phyloP scores from a whole-genome alignment of 1,139 yeast species.

The Nakaseomyces bracarensis region DNA sequence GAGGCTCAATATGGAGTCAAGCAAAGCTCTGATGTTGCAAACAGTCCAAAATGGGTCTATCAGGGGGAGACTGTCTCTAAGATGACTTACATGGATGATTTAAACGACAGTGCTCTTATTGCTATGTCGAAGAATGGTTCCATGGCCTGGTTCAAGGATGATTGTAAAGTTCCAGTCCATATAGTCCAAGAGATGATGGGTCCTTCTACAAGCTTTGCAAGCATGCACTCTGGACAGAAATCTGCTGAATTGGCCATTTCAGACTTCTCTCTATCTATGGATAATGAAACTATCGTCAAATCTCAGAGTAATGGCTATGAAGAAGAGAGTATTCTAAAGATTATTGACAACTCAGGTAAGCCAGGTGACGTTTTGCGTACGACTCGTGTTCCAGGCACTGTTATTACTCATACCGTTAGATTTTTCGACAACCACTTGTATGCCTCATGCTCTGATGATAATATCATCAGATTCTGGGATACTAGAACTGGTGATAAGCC shows the following conservation, averaged over 20 bases:
- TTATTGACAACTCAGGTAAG: slow-evolving; percentile 27
- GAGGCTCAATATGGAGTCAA: slow-evolving; percentile 19
- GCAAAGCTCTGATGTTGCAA: slow-evolving; percentile 10
- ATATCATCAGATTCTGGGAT: slow-evolving; percentile 29
- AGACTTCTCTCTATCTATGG: slow-evolving; percentile 28
- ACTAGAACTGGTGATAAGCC: slow-evolving; percentile 26
- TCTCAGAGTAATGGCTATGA: slow-evolving; percentile 27
- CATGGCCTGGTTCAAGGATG: slow-evolving; percentile 30
- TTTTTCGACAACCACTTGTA: slow-evolving; percentile 28
- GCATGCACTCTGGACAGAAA: slow-evolving; percentile 24
- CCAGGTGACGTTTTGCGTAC: slow-evolving; percentile 27
- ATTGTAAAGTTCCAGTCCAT: slow-evolving; percentile 26
- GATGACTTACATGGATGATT: slow-evolving; percentile 17
- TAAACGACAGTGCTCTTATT: slow-evolving; percentile 20
- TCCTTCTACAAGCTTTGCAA: slow-evolving; percentile 25
- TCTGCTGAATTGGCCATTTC: slow-evolving; percentile 17
- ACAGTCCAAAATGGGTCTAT: slow-evolving; percentile 26
- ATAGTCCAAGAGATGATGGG: slow-evolving; percentile 30
- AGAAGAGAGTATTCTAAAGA: slow-evolving; percentile 21
- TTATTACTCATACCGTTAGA: slow-evolving; percentile 27
- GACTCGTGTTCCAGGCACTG: slow-evolving; percentile 25
- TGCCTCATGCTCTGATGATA: slow-evolving; percentile 30
- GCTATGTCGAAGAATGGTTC: slow-evolving; percentile 31
- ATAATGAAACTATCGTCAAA: slow-evolving; percentile 25
- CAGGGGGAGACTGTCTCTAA: slow-evolving; percentile 28